phyloP scores from a whole-genome alignment of 495 filamentous ascomycete species.

The Neurospora sp. region DNA sequence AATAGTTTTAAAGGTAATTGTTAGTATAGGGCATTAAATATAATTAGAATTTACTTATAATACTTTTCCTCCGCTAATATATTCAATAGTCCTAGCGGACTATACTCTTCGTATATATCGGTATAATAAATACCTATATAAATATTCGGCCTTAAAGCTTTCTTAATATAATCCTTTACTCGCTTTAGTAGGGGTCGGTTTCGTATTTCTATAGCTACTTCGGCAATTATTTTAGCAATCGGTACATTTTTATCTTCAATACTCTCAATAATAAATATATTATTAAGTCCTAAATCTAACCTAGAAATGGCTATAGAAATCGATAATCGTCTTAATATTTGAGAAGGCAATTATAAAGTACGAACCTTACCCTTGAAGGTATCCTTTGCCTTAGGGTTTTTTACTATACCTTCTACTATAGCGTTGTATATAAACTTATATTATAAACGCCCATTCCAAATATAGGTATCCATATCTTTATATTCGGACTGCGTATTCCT shows the following conservation, averaged over 20 bases:
- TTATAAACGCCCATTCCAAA: neutral
- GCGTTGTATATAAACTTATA: neutral
- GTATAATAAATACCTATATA: neutral
- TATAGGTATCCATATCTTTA: neutral
- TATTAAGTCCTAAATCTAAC: neutral
- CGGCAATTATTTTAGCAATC: neutral
- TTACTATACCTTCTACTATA: neutral
- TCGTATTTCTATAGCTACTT: neutral
- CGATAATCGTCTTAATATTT: neutral
- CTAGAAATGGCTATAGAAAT: neutral
- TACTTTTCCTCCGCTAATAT: neutral
- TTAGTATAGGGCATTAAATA: neutral
- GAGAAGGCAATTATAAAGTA: neutral
- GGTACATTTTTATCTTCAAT: neutral
- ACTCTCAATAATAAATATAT: neutral
- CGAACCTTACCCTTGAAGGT: neutral
- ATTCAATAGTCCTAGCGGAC: too few species aligned
- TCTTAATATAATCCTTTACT: neutral
- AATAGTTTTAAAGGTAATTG: neutral
- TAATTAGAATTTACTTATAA: neutral
- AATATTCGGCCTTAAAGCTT: neutral
- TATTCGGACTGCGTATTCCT: neutral
- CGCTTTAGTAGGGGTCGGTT: neutral
- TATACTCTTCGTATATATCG: neutral
- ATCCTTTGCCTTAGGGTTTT: neutral